A percentile compares a stretch with the other conserved stretches of the same genome.
phyloP scores from a whole-genome alignment of 352 stramenopile genomes.

The Globisporangium echinulatum region DNA sequence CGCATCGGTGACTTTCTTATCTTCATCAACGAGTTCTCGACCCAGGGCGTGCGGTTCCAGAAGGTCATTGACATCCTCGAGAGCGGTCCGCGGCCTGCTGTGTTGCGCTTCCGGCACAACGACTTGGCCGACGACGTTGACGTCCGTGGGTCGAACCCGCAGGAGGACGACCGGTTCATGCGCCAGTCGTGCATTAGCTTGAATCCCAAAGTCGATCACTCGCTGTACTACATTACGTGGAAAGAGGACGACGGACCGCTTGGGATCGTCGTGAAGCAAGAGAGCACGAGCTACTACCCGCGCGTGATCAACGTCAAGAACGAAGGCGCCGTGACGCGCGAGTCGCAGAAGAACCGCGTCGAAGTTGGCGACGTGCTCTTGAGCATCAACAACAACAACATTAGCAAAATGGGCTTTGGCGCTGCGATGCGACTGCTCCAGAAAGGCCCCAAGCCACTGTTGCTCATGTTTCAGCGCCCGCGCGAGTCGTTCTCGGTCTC shows the following conservation, averaged over 20 bases:
- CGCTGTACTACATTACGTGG: conserved; percentile 87
- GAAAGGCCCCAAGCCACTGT: conserved; percentile 77
- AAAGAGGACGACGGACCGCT: conserved; percentile 82
- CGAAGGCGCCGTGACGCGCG: conserved; percentile 70
- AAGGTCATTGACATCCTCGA: conserved; percentile 85
- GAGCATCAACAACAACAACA: conserved; percentile 90
- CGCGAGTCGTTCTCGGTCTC: conserved; percentile 24
- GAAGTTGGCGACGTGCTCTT: conserved; percentile 77
- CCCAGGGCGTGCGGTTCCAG: conserved; percentile 72
- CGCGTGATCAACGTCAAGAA: conserved; percentile 87
- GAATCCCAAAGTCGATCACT: conserved; percentile 81
- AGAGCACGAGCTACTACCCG: conserved; percentile 82
- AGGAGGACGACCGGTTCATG: conserved; percentile 62
- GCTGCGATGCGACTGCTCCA: conserved; percentile 81
- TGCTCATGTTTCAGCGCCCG: conserved; percentile 84
- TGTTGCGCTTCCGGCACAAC: conserved; percentile 81
- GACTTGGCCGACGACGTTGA: conserved; percentile 46
- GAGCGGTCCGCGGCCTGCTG: conserved; percentile 62
- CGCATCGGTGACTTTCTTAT: conserved; percentile 68
- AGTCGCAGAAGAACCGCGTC: conserved; percentile 81
- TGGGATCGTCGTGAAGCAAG: conserved; percentile 83
- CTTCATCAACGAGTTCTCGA: conserved; percentile 86
- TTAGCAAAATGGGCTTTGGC: conserved; percentile 87
- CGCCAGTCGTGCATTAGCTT: conserved; percentile 67
- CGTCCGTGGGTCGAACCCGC: conserved; percentile 49